Evolutionary conservation across 108 stramenopile species (phyloP), one percentile per base, ranked within the genome.

Genomic region (Fragilariopsis cylindrus): DNA sequence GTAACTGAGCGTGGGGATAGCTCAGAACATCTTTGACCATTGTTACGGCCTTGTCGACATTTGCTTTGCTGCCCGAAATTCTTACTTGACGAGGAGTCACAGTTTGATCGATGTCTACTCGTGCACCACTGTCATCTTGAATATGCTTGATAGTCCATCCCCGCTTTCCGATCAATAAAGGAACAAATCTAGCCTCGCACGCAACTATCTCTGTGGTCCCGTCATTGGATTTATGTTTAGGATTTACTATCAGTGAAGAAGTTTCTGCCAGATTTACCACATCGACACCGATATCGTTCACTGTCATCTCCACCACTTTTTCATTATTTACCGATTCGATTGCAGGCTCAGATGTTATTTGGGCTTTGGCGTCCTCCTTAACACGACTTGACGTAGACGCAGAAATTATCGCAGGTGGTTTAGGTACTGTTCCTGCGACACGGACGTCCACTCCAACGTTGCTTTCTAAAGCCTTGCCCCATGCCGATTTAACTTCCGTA

Each of bases 131-230:
- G 53, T 86, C 80, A 65, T 94, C 88, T 65, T 95, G 93, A 55
- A 96, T 96, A 60, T 90, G 79, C 75, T 96, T 96, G 40, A 93
- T 88, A 0, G 89, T 90, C 92, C 93, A 91, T 19, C 90, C 96
- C 40, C 90, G 85, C 47, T 90, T 85, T 39, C 92, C 93, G 76
- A 96, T 89, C 74, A 96, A 75, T 18, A 92, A 76, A 8, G 92
- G 88, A 11, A 96, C 90, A 76, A 90, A 93, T 39, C 90, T 83
- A 53, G 90, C 76, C 63, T 96, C 92, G 60, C 92, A 95, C 13
- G 76, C 60, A 48, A 96, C 65, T 3, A 78, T 60, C 19, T 75
- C 76, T 4, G 50, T 41, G 3, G 40, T 45, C 60, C 18, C 16
- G 15, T 46, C 48, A 21, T 46, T 5, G 6, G 72, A 47, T 44